Evolutionary conservation across 345 rosid genomes (phyloP), one percentile per base, ranked within the genome.

Genomic region (Gynandropsis gynandra): DNA sequence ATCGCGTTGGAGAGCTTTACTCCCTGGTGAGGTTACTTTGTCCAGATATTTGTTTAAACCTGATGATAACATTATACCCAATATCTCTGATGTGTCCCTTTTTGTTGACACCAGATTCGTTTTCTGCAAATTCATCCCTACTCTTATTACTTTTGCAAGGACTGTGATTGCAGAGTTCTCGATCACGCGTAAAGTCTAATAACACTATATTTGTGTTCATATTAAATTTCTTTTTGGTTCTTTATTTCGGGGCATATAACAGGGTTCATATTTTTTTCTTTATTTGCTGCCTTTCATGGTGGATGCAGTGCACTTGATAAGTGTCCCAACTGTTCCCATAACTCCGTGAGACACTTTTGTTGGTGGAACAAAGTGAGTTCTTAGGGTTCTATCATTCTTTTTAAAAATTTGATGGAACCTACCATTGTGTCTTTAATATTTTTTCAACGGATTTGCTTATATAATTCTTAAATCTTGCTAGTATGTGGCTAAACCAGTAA

Each of bases 1-100:
- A 92, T 54, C 98, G 96, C 42, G 96, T 92, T 47, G 98, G 96
- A 54, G 98, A 92, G 66, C 89, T 92, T 54, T 92, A 92, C 77
- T 87, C 98, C 53, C 66, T 92, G 70, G 96, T 92, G 61, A 85
- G 77, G 60, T 71, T 42, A 43, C 50, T 15, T 16, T 47, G 41
- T 54, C 54, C 48, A 33, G 9, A 65, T 16, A n/a, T 52, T 47
- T 47, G 14, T 16, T 38, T 58, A n/a, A 32, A 51, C 15, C 42
- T 24, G 29, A 18, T 31, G 49, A 34, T 8, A 49, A 47, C 52
- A 44, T 67, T 61, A 7, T 54, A 53, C 16, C 54, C 42, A 35
- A 49, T 36, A 49, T 73, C 31, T 39, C 48, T 42, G 19, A 55
- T 36, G 52, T 19, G 21, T 10, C n/a, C 34, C 46, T n/a, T 55